Evolutionary conservation across 1,284 basidiomycete genomes (phyloP), one percentile per base, ranked within the genome.

Genomic region (Pseudozyma sp.): DNA sequence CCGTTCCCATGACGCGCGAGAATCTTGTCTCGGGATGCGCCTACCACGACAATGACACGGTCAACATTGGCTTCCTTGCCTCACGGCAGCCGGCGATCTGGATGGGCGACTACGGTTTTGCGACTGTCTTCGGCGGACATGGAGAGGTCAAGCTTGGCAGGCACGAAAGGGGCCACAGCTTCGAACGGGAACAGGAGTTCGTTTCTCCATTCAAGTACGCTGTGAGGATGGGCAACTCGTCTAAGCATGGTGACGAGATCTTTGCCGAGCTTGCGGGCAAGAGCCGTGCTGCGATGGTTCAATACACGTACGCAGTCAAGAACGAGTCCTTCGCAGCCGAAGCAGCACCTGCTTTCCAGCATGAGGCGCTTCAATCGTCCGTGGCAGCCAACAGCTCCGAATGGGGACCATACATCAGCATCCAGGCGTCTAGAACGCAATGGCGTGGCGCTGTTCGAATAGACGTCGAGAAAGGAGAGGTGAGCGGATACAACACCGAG

Each of bases 231-330:
- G 87, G 89, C 9, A 88, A 89, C 21, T 86, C 85, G 0, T 86
- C 87, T 19, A 87, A 88, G 0, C 89, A 89, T 0, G 85, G 70
- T 1, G 88, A 93, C 19, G 6, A 47, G 4, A 53, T 73, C 18
- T 68, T 67, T 48, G 8, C 65, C 19, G 31, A 71, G 92, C 91
- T 92, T 6, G 92, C 92, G 5, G 89, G 92, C 16, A 92, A 92
- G 16, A 92, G 91, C 0, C 92, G 93, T 78, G 86, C 93, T 1
- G 88, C 90, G 2, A 92, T 93, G 86, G 92, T 93, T 86, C 82
- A 83, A 6, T 83, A 86, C 16, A 86, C 87, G n/a, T 75, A 80
- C 3, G 59, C 59, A 0, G 19, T 9, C 25, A 31, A 31, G 25
- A 31, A 31, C 25, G 13, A 40, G 4, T n/a, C 39, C 39, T 13